Conservation (phyloP, 306 rosid genomes). For the Albizia julibrissin region DNA sequence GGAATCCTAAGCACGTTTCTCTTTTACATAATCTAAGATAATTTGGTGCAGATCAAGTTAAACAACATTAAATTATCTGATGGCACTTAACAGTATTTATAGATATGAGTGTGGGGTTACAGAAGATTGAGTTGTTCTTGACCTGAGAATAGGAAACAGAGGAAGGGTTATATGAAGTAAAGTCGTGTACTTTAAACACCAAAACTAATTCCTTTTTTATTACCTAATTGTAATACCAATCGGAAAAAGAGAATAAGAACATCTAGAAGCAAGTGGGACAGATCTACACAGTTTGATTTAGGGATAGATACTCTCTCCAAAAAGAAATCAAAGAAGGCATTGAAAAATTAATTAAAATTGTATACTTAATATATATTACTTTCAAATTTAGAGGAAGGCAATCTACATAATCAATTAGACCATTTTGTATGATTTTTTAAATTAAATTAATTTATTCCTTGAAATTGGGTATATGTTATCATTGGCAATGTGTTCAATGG, state of each 20-base stretch:
- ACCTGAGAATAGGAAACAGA: not conserved
- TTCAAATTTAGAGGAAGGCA: not conserved
- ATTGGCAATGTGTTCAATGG: not conserved
- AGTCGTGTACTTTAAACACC: not conserved
- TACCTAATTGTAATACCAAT: not conserved
- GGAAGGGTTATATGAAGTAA: not conserved
- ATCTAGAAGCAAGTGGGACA: not conserved
- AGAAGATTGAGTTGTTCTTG: not conserved
- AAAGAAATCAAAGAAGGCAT: not conserved
- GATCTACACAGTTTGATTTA: not conserved
- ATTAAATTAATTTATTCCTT: not conserved
- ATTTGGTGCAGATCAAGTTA: not conserved
- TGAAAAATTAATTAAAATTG: not conserved
- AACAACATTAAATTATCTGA: not conserved
- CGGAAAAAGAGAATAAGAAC: not conserved
- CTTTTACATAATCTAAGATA: not conserved
- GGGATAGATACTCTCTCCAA: not conserved
- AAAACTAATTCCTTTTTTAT: not conserved
- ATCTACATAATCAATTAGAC: not conserved
- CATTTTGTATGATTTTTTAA: not conserved
- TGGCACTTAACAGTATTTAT: constrained; percentile 5
- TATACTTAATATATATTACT: not conserved
- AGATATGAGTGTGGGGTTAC: not conserved
- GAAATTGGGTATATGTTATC: not conserved
- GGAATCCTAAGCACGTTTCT: not conserved